phyloP scores from a whole-genome alignment of 345 rosid genomes.

The Boechera retrofracta region DNA sequence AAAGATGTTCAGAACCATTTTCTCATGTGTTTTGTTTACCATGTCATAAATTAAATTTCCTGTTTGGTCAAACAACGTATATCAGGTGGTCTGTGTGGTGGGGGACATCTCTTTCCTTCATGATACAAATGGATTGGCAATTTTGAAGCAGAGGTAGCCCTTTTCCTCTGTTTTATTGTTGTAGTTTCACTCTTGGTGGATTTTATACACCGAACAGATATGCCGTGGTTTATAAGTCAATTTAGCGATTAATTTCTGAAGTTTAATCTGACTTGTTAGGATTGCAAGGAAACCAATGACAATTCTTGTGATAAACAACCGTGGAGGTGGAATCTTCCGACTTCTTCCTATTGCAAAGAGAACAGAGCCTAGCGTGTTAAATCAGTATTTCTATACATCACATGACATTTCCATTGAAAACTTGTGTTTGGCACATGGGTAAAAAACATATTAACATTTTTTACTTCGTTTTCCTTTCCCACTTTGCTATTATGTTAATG shows the following conservation, averaged over 20 bases:
- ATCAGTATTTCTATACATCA: conserved; percentile 83
- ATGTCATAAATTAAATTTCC: background rate
- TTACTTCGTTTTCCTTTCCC: conserved; percentile 20
- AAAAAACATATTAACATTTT: conserved; percentile 35
- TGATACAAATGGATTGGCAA: conserved; percentile 93
- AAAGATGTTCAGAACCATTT: conserved; percentile 10
- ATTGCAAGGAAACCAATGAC: conserved; percentile 75
- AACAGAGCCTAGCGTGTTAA: conserved; percentile 67
- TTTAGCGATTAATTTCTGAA: conserved; percentile 2
- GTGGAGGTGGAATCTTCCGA: conserved; percentile 97
- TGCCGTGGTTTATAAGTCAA: conserved; percentile 18
- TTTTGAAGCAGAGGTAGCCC: conserved; percentile 73
- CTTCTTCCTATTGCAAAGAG: conserved; percentile 86
- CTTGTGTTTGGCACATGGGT: conserved; percentile 91
- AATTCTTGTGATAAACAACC: conserved; percentile 89
- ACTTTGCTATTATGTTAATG: conserved; percentile 12
- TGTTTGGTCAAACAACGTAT: conserved; percentile 16
- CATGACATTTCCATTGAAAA: conserved; percentile 76
- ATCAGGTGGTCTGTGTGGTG: conserved; percentile 74
- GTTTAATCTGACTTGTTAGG: conserved; percentile 50
- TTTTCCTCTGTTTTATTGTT: conserved; percentile 11
- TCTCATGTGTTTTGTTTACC: conserved; percentile 19
- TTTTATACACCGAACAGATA: background rate
- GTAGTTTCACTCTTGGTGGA: conserved; percentile 16
- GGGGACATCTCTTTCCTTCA: conserved; percentile 97